These are phyloP conservation scores for Yamadazyma tumulicola DNA, from an alignment of 805 yeast genomes.

Conservation along the genomic window DNA sequence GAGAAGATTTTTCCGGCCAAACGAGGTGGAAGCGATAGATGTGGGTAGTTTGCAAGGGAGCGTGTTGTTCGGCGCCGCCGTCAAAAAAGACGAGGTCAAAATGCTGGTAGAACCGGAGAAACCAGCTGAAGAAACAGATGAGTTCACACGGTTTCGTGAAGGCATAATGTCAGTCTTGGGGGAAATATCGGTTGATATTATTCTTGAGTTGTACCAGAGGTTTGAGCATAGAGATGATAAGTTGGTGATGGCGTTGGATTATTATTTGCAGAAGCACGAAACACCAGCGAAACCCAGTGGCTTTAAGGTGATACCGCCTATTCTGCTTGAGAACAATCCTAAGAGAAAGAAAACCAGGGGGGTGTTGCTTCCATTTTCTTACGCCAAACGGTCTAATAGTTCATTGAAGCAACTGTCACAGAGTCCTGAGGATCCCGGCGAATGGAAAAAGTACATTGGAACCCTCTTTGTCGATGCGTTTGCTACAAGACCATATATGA, in stretches of 20 bases:
- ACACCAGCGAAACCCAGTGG: not conserved
- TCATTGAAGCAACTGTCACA: not conserved
- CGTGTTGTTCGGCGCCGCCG: constrained; percentile 1
- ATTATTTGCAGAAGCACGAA: constrained; percentile 5
- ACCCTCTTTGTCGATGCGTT: constrained; percentile 58
- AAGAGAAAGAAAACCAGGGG: constrained; percentile 14
- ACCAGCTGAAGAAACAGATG: constrained; percentile 1
- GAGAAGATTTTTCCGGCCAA: constrained; percentile 2
- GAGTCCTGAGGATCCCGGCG: not conserved
- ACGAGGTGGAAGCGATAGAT: not conserved
- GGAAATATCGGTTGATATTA: not conserved
- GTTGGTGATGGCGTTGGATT: constrained; percentile 10
- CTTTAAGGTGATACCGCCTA: constrained; percentile 11
- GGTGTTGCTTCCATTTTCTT: constrained; percentile 12
- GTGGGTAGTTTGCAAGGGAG: not conserved
- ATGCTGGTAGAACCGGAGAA: not conserved
- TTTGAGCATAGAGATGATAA: constrained; percentile 7
- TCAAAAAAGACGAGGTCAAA: too few species aligned
- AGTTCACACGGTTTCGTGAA: not conserved
- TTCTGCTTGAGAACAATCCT: constrained; percentile 10
- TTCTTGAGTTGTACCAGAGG: constrained; percentile 4
- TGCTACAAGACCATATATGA: constrained; percentile 65
- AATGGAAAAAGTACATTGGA: constrained; percentile 50
- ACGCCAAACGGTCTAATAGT: constrained; percentile 8
- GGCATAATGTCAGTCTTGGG: constrained; percentile 6